Evolutionary conservation across 257 asterid genomes (phyloP).

Genomic region (Osmanthus fragrans): DNA sequence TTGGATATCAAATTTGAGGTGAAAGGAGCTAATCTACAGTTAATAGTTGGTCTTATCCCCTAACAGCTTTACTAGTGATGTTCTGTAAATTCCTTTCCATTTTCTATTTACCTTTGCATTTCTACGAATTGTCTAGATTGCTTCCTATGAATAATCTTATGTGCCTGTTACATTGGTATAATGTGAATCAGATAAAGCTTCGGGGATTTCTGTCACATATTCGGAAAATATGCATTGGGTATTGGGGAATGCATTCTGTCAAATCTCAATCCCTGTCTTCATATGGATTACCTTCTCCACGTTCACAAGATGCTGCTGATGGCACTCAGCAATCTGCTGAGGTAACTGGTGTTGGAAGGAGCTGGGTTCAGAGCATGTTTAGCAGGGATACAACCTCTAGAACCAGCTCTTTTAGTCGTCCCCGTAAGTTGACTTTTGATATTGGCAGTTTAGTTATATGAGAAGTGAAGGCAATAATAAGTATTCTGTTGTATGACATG

Average conservation of each 20-base stretch:
- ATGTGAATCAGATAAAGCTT: slow-evolving; percentile 67
- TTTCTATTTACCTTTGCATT: not conserved
- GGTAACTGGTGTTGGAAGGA: slow-evolving; percentile 88
- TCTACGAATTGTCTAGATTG: slow-evolving; percentile 8
- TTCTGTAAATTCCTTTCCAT: slow-evolving; percentile 15
- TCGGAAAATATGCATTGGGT: slow-evolving; percentile 74
- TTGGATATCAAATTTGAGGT: not conserved
- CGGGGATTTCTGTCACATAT: slow-evolving; percentile 84
- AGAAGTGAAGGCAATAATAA: slow-evolving; percentile 10
- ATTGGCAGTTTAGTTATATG: slow-evolving; percentile 47
- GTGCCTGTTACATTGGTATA: slow-evolving; percentile 23
- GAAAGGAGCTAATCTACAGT: slow-evolving; percentile 6
- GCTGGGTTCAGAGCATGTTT: slow-evolving; percentile 99
- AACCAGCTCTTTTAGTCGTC: slow-evolving; percentile 73
- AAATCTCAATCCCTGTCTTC: slow-evolving; percentile 64
- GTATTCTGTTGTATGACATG: slow-evolving; percentile 25
- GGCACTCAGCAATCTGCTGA: slow-evolving; percentile 74
- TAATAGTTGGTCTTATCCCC: slow-evolving; percentile 8
- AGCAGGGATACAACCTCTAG: slow-evolving; percentile 66
- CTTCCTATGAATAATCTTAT: slow-evolving; percentile 16
- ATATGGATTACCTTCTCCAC: slow-evolving; percentile 83
- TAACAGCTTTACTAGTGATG: slow-evolving; percentile 1
- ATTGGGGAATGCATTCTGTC: slow-evolving; percentile 82
- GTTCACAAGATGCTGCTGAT: slow-evolving; percentile 66
- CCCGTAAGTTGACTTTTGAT: slow-evolving; percentile 64